Conservation (phyloP, 106 monocot genomes). For the Allium fistulosum region DNA sequence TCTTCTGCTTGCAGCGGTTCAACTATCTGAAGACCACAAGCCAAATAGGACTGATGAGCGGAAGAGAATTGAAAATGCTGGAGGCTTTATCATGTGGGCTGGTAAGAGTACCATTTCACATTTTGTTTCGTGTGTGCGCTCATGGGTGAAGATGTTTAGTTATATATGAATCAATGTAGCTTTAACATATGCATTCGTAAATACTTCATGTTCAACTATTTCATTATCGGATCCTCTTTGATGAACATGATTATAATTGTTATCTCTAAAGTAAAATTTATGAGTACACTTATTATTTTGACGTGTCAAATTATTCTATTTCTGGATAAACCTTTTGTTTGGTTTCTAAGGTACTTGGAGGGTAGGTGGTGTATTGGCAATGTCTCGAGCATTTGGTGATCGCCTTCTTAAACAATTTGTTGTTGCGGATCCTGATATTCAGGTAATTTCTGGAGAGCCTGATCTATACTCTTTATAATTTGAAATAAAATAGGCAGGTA, state of each 20-base stretch:
- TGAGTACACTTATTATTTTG: neutral
- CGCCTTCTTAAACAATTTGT: constrained; percentile 88
- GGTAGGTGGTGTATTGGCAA: constrained; percentile 85
- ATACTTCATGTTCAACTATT: too few species aligned
- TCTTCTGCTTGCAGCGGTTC: constrained; percentile 36
- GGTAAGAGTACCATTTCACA: constrained; percentile 30
- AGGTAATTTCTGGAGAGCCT: constrained; percentile 26
- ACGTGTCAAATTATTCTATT: constrained; percentile 1
- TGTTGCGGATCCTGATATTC: constrained; percentile 89
- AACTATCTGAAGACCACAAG: constrained; percentile 83
- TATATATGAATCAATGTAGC: neutral
- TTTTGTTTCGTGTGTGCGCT: neutral
- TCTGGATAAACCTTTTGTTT: neutral
- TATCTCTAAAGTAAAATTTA: neutral
- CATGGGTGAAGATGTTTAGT: neutral
- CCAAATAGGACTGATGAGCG: constrained; percentile 91
- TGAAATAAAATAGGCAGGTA: neutral
- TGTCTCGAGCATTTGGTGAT: constrained; percentile 95
- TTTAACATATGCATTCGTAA: too few species aligned
- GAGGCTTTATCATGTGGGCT: constrained; percentile 81
- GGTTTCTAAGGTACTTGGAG: constrained; percentile 73
- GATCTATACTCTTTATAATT: neutral
- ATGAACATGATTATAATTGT: neutral
- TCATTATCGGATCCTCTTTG: neutral
- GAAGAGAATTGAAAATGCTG: constrained; percentile 84